phyloP scores from a whole-genome alignment of 768 basidiomycete species.

The Gautieria morchelliformis region DNA sequence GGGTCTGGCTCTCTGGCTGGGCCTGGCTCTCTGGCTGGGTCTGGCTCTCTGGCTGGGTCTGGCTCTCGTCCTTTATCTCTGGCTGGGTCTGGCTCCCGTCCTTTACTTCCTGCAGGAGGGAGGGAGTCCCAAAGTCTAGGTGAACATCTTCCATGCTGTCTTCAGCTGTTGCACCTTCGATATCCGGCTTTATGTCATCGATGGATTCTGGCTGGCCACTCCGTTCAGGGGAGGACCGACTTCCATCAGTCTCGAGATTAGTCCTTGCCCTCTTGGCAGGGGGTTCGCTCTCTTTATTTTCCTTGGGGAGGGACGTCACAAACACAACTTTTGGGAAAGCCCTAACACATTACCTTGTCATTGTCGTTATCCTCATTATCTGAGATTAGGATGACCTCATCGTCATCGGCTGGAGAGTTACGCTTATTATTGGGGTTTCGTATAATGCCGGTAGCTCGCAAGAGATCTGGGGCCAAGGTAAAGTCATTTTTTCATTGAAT shows the following conservation, averaged over 20 bases:
- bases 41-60: too few relatives aligned
- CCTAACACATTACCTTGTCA: neutral
- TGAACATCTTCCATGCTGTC: neutral
- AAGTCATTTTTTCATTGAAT: neutral
- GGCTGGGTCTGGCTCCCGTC: neutral
- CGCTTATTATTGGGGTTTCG: neutral
- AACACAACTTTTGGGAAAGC: neutral
- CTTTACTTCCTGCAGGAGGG: neutral
- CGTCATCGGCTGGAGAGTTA: neutral
- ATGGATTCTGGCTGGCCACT: neutral
- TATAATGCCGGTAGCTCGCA: neutral
- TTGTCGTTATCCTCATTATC: neutral
- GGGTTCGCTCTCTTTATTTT: neutral
- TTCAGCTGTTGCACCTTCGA: neutral
- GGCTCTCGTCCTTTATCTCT: too few relatives aligned
- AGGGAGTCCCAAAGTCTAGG: neutral
- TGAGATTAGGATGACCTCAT: constrained; percentile 3
- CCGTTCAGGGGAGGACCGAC: neutral
- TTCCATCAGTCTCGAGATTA: neutral
- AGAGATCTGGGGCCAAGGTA: neutral
- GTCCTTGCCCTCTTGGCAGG: neutral
- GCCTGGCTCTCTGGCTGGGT: too few relatives aligned
- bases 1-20: too few relatives aligned
- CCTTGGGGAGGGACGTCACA: too few relatives aligned
- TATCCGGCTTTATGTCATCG: neutral